Conservation (phyloP, 768 basidiomycete species). For the Tephrocybe sp. region DNA sequence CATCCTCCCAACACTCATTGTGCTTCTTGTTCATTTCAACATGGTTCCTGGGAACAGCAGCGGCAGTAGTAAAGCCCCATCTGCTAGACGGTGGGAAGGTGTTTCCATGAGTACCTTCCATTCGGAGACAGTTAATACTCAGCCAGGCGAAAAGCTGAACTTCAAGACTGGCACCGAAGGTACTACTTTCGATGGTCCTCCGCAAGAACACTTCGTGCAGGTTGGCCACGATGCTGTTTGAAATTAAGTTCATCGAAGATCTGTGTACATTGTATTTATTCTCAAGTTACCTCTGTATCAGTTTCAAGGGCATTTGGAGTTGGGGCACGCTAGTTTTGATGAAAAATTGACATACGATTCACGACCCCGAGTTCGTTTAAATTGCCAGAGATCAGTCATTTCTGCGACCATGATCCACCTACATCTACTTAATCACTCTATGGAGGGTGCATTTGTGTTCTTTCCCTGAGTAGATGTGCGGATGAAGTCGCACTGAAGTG, state of each 20-base stretch:
- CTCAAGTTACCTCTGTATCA: not conserved
- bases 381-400: too few relatives aligned
- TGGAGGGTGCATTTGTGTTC: too few relatives aligned
- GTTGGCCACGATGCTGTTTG: not conserved
- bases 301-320: not conserved
- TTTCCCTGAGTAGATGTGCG: too few relatives aligned
- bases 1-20: conserved; percentile 14
- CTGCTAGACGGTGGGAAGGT: not conserved
- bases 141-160: not conserved
- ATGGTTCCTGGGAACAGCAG: conserved; percentile 9
- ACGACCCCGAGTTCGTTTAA: too few relatives aligned
- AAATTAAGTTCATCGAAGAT: too few relatives aligned
- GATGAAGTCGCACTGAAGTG: too few relatives aligned
- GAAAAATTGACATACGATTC: not conserved
- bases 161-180: not conserved
- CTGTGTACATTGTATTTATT: not conserved
- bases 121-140: not conserved
- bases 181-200: not conserved
- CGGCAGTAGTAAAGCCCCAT: not conserved
- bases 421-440: too few relatives aligned
- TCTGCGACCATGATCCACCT: too few relatives aligned
- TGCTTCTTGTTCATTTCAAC: conserved; percentile 12
- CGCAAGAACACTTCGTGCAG: not conserved
- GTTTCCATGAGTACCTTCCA: not conserved
- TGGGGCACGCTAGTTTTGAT: not conserved